Percentiles rank a stretch among this genome's conserved stretches.
Conservation (phyloP, 306 rosid species). For the Arachis hypogaea region DNA sequence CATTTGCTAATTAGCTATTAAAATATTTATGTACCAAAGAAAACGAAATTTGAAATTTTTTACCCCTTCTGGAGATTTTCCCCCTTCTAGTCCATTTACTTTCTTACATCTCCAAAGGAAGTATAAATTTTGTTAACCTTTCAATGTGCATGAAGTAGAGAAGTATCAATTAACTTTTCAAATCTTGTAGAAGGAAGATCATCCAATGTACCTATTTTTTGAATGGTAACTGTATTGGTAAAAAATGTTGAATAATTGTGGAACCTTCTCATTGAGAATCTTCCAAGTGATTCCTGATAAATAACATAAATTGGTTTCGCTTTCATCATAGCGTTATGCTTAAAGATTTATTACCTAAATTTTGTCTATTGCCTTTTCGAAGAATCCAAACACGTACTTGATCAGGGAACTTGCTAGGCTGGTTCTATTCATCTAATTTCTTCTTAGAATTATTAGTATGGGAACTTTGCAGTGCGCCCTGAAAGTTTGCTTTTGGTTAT, state of each 20-base stretch:
- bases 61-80: not conserved
- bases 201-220: not conserved
- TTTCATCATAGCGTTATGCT: not conserved
- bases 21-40: not conserved
- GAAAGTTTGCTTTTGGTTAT: conserved; percentile 4
- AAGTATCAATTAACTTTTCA: not conserved
- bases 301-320: not conserved
- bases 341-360: not conserved
- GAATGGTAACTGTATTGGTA: not conserved
- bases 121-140: not conserved
- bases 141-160: not conserved
- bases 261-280: not conserved
- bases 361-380: not conserved
- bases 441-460: not conserved
- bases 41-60: not conserved
- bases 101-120: not conserved
- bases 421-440: not conserved
- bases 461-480: not conserved
- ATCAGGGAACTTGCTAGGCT: not conserved
- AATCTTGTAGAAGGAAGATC: conserved; percentile 3
- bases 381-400: not conserved
- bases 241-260: not conserved
- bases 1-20: not conserved
- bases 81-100: not conserved
- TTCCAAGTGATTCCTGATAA: not conserved